phyloP scores from a whole-genome alignment of 495 filamentous ascomycete species.

The Platismatia glauca region DNA sequence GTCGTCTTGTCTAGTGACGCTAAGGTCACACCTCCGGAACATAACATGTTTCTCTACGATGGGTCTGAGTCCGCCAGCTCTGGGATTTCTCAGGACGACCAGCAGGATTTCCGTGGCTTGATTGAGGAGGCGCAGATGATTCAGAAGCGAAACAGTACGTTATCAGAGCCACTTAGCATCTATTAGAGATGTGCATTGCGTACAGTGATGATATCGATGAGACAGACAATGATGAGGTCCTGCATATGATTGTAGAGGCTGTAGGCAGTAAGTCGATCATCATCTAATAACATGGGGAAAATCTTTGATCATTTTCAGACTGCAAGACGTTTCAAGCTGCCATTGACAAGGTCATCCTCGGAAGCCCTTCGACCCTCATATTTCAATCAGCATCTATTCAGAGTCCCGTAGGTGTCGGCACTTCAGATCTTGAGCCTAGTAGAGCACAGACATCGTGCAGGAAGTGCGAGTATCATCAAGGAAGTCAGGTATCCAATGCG shows the following conservation, averaged over 20 bases:
- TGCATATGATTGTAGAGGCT: background rate
- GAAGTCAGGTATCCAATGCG: background rate
- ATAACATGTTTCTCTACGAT: background rate
- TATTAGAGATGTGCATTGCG: background rate
- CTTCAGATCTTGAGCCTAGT: background rate
- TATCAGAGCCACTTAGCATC: background rate
- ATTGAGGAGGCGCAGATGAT: no score
- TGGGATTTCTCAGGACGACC: background rate
- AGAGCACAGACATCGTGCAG: background rate
- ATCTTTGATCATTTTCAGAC: background rate
- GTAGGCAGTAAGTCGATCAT: background rate
- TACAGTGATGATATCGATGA: background rate
- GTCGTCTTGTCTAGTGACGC: no score
- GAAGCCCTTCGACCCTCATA: background rate
- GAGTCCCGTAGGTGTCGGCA: no score
- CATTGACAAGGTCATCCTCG: background rate
- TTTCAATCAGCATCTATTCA: background rate
- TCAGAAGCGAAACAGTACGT: background rate
- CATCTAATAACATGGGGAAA: background rate
- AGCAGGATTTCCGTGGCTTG: background rate
- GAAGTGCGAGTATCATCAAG: background rate
- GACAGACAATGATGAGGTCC: background rate
- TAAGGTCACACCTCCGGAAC: background rate
- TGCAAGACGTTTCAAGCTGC: background rate
- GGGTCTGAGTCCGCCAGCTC: background rate